A percentile compares a stretch with the other conserved stretches of the same genome.
phyloP scores from a whole-genome alignment of 2,329 filamentous ascomycete genomes.

The Aspergillus brunneoviolaceus region DNA sequence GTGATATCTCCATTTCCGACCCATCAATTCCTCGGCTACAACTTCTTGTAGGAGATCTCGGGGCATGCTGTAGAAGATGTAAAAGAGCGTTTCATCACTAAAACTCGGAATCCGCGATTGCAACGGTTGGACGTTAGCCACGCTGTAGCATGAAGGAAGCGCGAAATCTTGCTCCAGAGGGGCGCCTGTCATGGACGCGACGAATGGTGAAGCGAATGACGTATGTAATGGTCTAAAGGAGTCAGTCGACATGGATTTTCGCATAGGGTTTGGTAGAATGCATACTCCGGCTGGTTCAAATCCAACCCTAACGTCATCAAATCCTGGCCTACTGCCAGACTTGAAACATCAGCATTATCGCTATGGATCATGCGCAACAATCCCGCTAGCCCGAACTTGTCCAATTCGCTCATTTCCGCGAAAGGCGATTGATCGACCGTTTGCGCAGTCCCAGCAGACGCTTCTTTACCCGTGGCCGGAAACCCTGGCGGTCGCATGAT shows the following conservation, averaged over 20 bases:
- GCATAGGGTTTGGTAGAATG: neutral
- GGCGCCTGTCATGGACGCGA: slow-evolving; percentile 55
- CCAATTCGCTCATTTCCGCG: slow-evolving; percentile 59
- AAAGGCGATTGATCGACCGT: slow-evolving; percentile 44
- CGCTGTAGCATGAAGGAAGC: slow-evolving; percentile 63
- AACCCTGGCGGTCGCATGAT: slow-evolving; percentile 37
- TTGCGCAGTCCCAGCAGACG: slow-evolving; percentile 29
- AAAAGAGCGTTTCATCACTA: slow-evolving; percentile 65
- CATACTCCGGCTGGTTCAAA: slow-evolving; percentile 61
- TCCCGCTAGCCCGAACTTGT: slow-evolving; percentile 61
- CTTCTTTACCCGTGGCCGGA: slow-evolving; percentile 36
- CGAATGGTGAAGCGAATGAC: slow-evolving; percentile 65
- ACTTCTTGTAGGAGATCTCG: slow-evolving; percentile 65
- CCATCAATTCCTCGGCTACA: slow-evolving; percentile 61
- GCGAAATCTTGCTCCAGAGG: slow-evolving; percentile 64
- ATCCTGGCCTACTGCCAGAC: slow-evolving; percentile 62
- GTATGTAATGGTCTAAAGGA: slow-evolving; percentile 56
- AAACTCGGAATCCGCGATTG: slow-evolving; percentile 59
- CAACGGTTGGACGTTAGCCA: slow-evolving; percentile 64
- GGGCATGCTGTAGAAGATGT: slow-evolving; percentile 68
- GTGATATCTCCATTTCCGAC: slow-evolving; percentile 54
- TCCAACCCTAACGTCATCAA: slow-evolving; percentile 64
- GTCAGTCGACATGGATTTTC: neutral
- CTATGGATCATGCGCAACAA: slow-evolving; percentile 58
- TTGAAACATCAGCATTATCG: slow-evolving; percentile 53